Evolutionary conservation across 2,329 filamentous ascomycete species (phyloP), one percentile per base, ranked within the genome.

Genomic region (Hymenoscyphus occultus): DNA sequence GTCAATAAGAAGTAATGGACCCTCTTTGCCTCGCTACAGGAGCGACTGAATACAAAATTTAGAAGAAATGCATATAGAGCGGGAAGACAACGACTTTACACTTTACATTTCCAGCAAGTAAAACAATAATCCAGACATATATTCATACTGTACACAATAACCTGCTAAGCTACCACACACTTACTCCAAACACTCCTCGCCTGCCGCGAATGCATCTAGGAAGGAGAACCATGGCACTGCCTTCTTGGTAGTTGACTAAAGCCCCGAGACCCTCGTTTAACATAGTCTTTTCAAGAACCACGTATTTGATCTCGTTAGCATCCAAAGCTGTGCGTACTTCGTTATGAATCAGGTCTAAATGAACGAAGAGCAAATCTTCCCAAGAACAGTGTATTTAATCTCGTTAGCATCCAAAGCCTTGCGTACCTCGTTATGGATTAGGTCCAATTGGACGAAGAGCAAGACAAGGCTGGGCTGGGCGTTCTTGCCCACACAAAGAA

Each of bases 191-290:
- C 22, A 28, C 22, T 28, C 22, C 84, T 83, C 75, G 61, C 88
- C 88, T 39, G 87, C 82, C 2, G 87, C 84, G 62, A 83, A 83
- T 40, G 84, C 83, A 67, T 81, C 80, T 83, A 39, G 90, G 76
- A 16, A 90, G 77, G 3, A 90, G 76, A 0, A 86, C 83, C 31
- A 64, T 59, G 28, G 45, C 56, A 59, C 71, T 63, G 40, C 73
- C 78, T 10, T 74, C 70, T 58, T 82, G 78, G 64, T 85, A 80
- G 0, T 71, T 59, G 2, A 74, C 71, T 10, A 85, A 74, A 13
- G 78, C 76, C 16, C 48, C n/a, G 74, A 68, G 22, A 28, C 22
- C 22, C 22, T 5, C 70, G 69, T 32, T 71, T 67, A 35, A 73
- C 71, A 14, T 73, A 6, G n/a, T 3, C n/a, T 28, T 51, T 2